Percentiles rank a stretch among this genome's conserved stretches.
Conservation (phyloP, 2,329 filamentous ascomycete genomes). For the Aphanoascus verrucosus region DNA sequence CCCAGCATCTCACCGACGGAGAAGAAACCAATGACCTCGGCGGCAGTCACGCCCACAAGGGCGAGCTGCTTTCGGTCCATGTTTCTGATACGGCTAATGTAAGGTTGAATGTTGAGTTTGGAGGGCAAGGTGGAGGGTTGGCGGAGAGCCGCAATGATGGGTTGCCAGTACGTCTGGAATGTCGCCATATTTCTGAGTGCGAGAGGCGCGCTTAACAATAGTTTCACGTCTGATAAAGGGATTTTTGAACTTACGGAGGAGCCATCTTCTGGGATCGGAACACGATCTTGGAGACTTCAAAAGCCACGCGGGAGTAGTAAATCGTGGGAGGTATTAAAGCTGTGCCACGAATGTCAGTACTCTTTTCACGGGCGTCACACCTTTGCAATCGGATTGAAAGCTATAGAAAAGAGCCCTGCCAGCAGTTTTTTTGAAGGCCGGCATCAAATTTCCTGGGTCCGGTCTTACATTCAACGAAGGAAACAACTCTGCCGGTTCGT, state of each 20-base stretch:
- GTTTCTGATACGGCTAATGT: conserved; percentile 51
- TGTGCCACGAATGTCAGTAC: conserved; percentile 1
- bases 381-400: neutral
- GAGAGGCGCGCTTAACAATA: conserved; percentile 13
- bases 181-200: conserved; percentile 58
- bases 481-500: conserved; percentile 65
- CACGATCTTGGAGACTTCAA: conserved; percentile 80
- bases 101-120: conserved; percentile 9
- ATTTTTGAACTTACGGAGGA: conserved; percentile 63
- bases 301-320: conserved; percentile 83
- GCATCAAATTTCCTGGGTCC: neutral
- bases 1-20: conserved; percentile 95
- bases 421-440: neutral
- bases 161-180: conserved; percentile 80
- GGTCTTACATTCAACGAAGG: conserved; percentile 72
- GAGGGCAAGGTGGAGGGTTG: conserved; percentile 55
- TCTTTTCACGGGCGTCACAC: neutral
- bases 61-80: conserved; percentile 60
- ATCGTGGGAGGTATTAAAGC: conserved; percentile 57
- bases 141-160: conserved; percentile 57
- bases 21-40: conserved; percentile 93
- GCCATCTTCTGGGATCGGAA: conserved; percentile 82
- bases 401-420: too few species aligned
- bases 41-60: conserved; percentile 63
- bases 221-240: neutral